phyloP scores from a whole-genome alignment of 805 yeast species.

The Alloascoidea hylecoeti region DNA sequence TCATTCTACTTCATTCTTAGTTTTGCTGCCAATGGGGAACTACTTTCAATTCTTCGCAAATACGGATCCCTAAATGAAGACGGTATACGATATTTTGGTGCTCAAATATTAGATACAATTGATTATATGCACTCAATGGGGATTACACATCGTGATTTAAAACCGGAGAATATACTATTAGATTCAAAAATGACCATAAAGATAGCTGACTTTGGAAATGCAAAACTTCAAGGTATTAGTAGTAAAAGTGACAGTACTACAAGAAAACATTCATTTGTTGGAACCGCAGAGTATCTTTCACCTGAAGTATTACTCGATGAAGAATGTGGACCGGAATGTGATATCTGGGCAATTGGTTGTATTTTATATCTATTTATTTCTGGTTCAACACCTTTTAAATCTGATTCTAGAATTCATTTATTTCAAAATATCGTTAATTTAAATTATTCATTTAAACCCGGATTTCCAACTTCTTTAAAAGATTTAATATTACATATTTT shows the following conservation, averaged over 20 bases:
- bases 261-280: conserved; percentile 70
- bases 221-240: conserved; percentile 45
- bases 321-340: conserved; percentile 47
- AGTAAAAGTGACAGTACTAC: background rate
- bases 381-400: conserved; percentile 69
- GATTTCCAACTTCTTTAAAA: conserved; percentile 60
- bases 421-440: conserved; percentile 72
- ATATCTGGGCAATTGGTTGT: conserved; percentile 51
- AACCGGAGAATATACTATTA: conserved; percentile 68
- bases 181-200: conserved; percentile 47
- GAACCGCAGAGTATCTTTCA: conserved; percentile 75
- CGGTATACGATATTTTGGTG: conserved; percentile 51
- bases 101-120: conserved; percentile 64
- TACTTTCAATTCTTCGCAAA: conserved; percentile 50
- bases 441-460: conserved; percentile 76
- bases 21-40: conserved; percentile 70
- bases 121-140: conserved; percentile 63
- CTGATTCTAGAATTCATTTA: conserved; percentile 67
- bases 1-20: conserved; percentile 65
- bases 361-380: conserved; percentile 48
- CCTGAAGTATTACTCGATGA: conserved; percentile 69
- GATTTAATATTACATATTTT: conserved; percentile 62
- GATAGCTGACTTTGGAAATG: conserved; percentile 79
- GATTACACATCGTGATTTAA: conserved; percentile 67
- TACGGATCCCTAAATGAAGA: conserved; percentile 59